Percentiles rank a stretch among this genome's conserved stretches.
phyloP scores from a whole-genome alignment of 257 asterid species.

The Coffea canephora region DNA sequence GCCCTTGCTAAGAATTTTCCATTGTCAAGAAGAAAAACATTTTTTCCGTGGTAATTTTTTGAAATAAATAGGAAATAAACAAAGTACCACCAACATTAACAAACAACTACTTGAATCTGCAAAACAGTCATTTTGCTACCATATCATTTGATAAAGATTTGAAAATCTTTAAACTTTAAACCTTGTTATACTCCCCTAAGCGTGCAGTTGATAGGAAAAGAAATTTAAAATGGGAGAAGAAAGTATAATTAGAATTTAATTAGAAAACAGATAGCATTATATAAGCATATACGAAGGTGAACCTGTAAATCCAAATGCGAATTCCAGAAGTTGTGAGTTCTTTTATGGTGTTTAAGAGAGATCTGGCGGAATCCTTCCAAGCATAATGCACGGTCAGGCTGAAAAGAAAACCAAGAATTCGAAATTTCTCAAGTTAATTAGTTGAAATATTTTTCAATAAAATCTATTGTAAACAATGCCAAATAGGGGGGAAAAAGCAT shows the following conservation, averaged over 20 bases:
- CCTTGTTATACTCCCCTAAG: not conserved
- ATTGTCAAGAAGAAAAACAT: too few relatives aligned
- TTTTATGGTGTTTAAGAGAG: not conserved
- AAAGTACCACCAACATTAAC: too few relatives aligned
- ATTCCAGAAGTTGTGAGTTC: not conserved
- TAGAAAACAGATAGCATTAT: too few relatives aligned
- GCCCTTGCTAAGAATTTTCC: too few relatives aligned
- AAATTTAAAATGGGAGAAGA: not conserved
- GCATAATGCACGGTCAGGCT: not conserved
- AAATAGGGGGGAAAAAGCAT: too few relatives aligned
- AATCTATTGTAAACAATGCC: too few relatives aligned
- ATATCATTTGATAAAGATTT: too few relatives aligned
- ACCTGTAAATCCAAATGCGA: constrained; percentile 6
- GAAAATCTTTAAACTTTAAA: not conserved
- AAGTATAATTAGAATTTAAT: too few relatives aligned
- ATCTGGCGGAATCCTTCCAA: constrained; percentile 6
- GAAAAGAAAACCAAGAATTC: not conserved
- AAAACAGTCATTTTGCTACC: not conserved
- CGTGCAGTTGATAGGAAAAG: not conserved
- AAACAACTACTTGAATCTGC: not conserved
- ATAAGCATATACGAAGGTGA: too few relatives aligned
- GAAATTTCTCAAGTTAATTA: not conserved
- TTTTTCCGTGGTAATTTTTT: too few relatives aligned
- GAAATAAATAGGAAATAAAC: too few relatives aligned
- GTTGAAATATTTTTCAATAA: not conserved